These are phyloP conservation scores for Sporothrix sp. DNA, from an alignment of 2,329 filamentous ascomycete species.

Conservation along the genomic window DNA sequence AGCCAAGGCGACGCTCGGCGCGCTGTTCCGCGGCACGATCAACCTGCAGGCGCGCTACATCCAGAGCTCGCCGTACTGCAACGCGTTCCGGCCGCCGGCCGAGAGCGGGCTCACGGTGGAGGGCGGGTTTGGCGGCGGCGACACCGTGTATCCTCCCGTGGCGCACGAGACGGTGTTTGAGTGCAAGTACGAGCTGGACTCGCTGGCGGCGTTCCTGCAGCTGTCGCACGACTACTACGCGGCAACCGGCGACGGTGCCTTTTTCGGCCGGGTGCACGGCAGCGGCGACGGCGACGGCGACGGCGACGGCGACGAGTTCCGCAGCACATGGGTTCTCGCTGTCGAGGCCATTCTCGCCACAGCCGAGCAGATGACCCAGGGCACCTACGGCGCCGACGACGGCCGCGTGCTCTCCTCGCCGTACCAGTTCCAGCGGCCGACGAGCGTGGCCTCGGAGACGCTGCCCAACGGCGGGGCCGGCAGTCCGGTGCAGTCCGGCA, in stretches of 20 bases:
- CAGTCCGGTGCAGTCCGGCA: slow-evolving; percentile 60
- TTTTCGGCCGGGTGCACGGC: slow-evolving; percentile 43
- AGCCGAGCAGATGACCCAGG: slow-evolving; percentile 52
- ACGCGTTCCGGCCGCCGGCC: slow-evolving; percentile 68
- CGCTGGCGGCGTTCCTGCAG: slow-evolving; percentile 64
- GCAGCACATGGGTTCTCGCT: slow-evolving; percentile 54
- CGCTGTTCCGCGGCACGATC: slow-evolving; percentile 53
- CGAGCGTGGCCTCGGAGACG: slow-evolving; percentile 61
- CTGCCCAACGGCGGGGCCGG: slow-evolving; percentile 57
- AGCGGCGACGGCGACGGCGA: background rate
- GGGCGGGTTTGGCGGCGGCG: slow-evolving; percentile 24
- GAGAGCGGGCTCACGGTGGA: slow-evolving; percentile 35
- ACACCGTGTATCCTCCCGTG: slow-evolving; percentile 30
- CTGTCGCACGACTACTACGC: slow-evolving; percentile 63
- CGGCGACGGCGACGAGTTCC: slow-evolving; percentile 51
- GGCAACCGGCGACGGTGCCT: slow-evolving; percentile 53
- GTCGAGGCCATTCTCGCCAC: slow-evolving; percentile 53
- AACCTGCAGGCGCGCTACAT: slow-evolving; percentile 56
- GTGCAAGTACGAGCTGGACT: slow-evolving; percentile 80
- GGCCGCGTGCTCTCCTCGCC: slow-evolving; percentile 42
- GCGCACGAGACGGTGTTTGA: slow-evolving; percentile 62
- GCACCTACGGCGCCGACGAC: slow-evolving; percentile 51
- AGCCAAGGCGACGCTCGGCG: slow-evolving; percentile 42
- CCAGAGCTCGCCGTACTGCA: slow-evolving; percentile 62
- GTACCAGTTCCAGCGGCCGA: slow-evolving; percentile 63